A percentile compares a stretch with the other conserved stretches of the same genome.
These are phyloP conservation scores for Colletotrichum coccodes DNA, from an alignment of 2,329 filamentous ascomycete species.

Conservation along the genomic window DNA sequence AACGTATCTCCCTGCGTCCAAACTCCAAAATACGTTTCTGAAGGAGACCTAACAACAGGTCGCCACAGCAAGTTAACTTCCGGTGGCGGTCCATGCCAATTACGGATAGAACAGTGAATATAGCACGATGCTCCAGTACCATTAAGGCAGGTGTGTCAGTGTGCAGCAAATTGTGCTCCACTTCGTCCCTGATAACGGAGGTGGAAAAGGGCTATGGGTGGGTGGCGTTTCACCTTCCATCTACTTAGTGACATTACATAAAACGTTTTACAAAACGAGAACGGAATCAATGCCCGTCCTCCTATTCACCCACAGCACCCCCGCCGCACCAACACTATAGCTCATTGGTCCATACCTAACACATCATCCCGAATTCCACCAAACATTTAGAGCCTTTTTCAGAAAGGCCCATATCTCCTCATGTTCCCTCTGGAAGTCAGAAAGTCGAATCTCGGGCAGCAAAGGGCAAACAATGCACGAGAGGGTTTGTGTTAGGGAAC, in stretches of 20 bases:
- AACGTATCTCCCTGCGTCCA: no score
- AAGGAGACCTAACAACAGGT: no score
- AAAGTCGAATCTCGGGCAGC: not conserved
- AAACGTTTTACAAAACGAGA: not conserved
- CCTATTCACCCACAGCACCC: not conserved
- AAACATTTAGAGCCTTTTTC: not conserved
- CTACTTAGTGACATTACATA: no score
- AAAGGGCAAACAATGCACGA: not conserved
- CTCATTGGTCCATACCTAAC: not conserved
- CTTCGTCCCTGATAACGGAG: not conserved
- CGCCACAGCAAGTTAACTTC: no score
- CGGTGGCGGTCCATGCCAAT: not conserved
- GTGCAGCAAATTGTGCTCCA: no score
- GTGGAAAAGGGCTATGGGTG: not conserved
- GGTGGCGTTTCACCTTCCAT: no score
- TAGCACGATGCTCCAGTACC: not conserved
- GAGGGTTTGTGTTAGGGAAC: not conserved
- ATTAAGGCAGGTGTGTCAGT: not conserved
- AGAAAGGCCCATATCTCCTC: not conserved
- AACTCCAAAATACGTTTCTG: not conserved
- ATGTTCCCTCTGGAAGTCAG: not conserved
- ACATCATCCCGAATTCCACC: not conserved
- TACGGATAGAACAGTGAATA: not conserved
- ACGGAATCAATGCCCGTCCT: not conserved
- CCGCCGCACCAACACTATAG: not conserved